Evolutionary conservation across 352 stramenopile genomes (phyloP).

Genomic region (Globisporangium paddicum): DNA sequence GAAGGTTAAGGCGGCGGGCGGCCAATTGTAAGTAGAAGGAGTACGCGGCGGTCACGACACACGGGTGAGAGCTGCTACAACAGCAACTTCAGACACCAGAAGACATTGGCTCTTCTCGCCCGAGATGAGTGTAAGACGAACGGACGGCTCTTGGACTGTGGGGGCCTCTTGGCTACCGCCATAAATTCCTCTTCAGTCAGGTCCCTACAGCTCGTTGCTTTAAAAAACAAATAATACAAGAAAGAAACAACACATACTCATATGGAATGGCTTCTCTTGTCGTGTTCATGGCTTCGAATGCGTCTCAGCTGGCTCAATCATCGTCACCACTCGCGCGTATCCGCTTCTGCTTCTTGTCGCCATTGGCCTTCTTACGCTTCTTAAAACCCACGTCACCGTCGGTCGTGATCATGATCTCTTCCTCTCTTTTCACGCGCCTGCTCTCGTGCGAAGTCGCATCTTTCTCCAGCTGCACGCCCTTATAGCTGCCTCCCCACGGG

Average conservation of each 20-base stretch:
- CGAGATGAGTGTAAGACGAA: slow-evolving; percentile 1
- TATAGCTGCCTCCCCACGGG: slow-evolving; percentile 80
- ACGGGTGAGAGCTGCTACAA: slow-evolving; percentile 10
- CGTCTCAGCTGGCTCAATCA: too few species aligned
- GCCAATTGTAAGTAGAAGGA: slow-evolving; percentile 60
- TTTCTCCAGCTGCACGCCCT: slow-evolving; percentile 65
- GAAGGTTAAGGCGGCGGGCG: slow-evolving; percentile 79
- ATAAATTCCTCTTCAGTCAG: background rate
- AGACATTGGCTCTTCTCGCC: background rate
- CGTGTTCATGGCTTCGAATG: too few species aligned
- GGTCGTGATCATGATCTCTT: slow-evolving; percentile 48
- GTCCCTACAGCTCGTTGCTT: slow-evolving; percentile 15
- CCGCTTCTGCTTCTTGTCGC: slow-evolving; percentile 58
- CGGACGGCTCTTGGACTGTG: background rate
- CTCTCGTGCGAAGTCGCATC: slow-evolving; percentile 10
- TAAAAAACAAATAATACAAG: slow-evolving; percentile 16
- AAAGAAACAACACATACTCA: slow-evolving; percentile 2
- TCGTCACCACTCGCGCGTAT: slow-evolving; percentile 59
- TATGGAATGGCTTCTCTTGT: slow-evolving; percentile 4
- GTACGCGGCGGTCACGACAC: background rate
- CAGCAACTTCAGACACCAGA: background rate
- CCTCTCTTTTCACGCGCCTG: slow-evolving; percentile 24
- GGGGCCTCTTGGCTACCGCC: background rate
- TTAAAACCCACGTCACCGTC: slow-evolving; percentile 68
- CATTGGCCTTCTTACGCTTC: slow-evolving; percentile 35